A percentile compares a stretch with the other conserved stretches of the same genome.
phyloP scores from a whole-genome alignment of 2,329 filamentous ascomycete genomes.

The Hortaea werneckii region DNA sequence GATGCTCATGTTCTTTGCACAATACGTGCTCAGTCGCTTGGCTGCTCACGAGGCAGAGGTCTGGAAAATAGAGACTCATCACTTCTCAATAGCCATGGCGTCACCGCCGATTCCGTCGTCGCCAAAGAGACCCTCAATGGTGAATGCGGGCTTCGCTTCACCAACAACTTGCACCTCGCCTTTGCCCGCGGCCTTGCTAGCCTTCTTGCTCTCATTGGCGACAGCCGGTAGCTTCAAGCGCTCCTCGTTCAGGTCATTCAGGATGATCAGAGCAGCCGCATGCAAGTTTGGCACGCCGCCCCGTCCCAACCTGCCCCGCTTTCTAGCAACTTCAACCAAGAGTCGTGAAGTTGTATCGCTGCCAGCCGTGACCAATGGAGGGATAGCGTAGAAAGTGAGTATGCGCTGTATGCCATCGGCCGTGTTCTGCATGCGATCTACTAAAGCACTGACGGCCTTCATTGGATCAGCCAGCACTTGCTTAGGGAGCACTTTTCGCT shows the following conservation, averaged over 20 bases:
- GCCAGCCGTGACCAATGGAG: constrained; percentile 57
- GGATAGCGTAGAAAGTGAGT: constrained; percentile 72
- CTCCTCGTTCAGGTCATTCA: constrained; percentile 94
- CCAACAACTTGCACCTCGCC: constrained; percentile 78
- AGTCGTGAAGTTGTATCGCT: constrained; percentile 83
- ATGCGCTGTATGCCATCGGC: constrained; percentile 68
- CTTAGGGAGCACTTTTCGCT: constrained; percentile 70
- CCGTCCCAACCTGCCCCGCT: constrained; percentile 76
- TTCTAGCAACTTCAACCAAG: constrained; percentile 86
- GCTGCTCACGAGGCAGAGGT: no score
- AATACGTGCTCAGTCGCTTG: no score
- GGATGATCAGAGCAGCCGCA: constrained; percentile 80
- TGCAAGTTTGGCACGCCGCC: constrained; percentile 84
- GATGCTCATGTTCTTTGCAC: no score
- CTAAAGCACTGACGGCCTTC: constrained; percentile 73
- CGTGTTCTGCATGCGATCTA: constrained; percentile 66
- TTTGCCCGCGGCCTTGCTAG: constrained; percentile 34
- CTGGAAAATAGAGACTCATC: no score
- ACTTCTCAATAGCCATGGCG: neutral
- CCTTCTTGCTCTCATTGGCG: constrained; percentile 14
- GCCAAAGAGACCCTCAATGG: constrained; percentile 85
- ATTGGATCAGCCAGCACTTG: constrained; percentile 91
- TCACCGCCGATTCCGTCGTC: constrained; percentile 36
- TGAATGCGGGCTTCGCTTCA: constrained; percentile 90
- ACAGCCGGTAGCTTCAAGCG: constrained; percentile 48